These are phyloP conservation scores for Penstemon eatonii DNA, from an alignment of 257 asterid genomes.

Conservation along the genomic window DNA sequence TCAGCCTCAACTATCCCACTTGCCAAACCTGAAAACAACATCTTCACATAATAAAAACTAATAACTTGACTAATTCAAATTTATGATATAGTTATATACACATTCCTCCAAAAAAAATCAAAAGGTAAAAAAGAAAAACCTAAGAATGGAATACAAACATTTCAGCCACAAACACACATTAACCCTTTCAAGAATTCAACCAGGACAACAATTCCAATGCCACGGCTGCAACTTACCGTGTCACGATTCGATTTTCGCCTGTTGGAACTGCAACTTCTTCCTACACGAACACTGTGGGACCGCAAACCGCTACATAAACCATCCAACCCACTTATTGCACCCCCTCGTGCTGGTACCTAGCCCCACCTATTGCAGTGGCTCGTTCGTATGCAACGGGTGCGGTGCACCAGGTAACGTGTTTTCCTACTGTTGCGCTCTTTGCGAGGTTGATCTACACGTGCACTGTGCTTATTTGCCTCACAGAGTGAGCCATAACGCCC, in stretches of 20 bases:
- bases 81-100: no score
- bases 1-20: no score
- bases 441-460: constrained; percentile 69
- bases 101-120: no score
- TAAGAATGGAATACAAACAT: constrained; percentile 51
- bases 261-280: constrained; percentile 65
- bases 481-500: constrained; percentile 38
- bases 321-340: constrained; percentile 54
- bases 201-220: constrained; percentile 53
- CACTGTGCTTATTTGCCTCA: constrained; percentile 55
- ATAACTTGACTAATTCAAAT: no score
- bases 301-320: constrained; percentile 55
- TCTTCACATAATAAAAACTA: no score
- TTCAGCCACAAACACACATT: constrained; percentile 66
- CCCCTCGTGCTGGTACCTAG: constrained; percentile 52
- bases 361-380: constrained; percentile 68
- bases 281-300: constrained; percentile 77
- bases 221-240: constrained; percentile 55
- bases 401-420: constrained; percentile 52
- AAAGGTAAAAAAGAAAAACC: neutral
- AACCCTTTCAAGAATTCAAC: constrained; percentile 38
- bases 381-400: constrained; percentile 60
- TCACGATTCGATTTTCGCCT: constrained; percentile 50
- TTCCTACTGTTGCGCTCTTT: constrained; percentile 54
- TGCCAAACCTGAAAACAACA: no score